These are phyloP conservation scores for Colletotrichum shisoi DNA, from an alignment of 2,329 filamentous ascomycete genomes.

Conservation along the genomic window DNA sequence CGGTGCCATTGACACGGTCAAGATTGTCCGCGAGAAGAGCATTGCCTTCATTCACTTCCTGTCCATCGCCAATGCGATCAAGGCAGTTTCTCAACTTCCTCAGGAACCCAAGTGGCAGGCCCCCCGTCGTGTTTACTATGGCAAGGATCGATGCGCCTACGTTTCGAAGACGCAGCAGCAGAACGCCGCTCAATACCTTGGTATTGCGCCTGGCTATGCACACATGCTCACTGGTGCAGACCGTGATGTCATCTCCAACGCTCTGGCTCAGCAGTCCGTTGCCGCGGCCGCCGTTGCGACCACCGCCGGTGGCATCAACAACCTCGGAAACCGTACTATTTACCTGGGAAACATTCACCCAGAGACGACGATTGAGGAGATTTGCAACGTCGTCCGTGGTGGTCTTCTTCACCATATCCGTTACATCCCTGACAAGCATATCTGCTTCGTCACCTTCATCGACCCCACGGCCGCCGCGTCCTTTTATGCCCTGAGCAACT, in stretches of 20 bases:
- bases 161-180: constrained; percentile 99
- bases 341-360: constrained; percentile 99
- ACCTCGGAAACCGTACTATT: constrained; percentile 95
- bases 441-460: constrained; percentile 99
- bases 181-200: constrained; percentile 96
- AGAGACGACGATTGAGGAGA: constrained; percentile 98
- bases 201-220: constrained; percentile 94
- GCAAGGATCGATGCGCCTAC: constrained; percentile 97
- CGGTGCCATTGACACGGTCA: constrained; percentile 94
- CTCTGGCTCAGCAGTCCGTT: constrained; percentile 95
- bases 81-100: constrained; percentile 93
- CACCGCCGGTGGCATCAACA: constrained; percentile 94
- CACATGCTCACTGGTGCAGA: constrained; percentile 96
- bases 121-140: constrained; percentile 95
- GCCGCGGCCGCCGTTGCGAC: constrained; percentile 96
- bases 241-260: constrained; percentile 94
- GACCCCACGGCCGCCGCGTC: constrained; percentile 97
- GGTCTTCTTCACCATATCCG: constrained; percentile 96
- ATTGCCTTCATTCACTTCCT: constrained; percentile 98
- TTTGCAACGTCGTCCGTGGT: constrained; percentile 97
- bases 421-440: constrained; percentile 99
- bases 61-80: constrained; percentile 97
- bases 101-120: constrained; percentile 97
- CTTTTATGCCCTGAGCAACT: constrained; percentile 96
- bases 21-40: constrained; percentile 96